Evolutionary conservation across 306 rosid species (phyloP).

Genomic region (Cucurbita maxima): DNA sequence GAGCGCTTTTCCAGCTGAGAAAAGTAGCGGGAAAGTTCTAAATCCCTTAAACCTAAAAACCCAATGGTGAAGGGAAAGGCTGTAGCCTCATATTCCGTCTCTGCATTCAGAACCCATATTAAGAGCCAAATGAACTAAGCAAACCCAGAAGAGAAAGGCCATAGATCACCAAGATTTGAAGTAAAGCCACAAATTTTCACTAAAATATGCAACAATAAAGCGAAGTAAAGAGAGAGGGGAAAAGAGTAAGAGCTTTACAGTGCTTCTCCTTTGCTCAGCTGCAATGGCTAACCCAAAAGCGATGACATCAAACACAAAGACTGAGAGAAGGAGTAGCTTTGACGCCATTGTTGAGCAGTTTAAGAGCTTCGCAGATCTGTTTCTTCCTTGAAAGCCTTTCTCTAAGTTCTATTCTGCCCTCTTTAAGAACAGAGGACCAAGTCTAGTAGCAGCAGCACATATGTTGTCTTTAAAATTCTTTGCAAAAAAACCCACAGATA

Average conservation of each 20-base stretch:
- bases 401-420: background rate
- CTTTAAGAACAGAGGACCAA: background rate
- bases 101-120: background rate
- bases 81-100: background rate
- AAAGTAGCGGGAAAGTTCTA: background rate
- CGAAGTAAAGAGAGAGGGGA: background rate
- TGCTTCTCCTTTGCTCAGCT: conserved; percentile 10
- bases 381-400: background rate
- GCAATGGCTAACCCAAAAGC: conserved; percentile 10
- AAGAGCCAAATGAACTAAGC: background rate
- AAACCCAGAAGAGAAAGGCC: background rate
- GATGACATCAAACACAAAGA: conserved; percentile 4
- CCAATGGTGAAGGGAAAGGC: background rate
- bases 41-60: background rate
- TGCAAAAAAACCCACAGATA: background rate
- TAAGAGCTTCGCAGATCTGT: background rate
- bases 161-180: background rate
- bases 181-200: background rate
- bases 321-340: background rate
- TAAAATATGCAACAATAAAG: background rate
- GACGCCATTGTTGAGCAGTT: conserved; percentile 3
- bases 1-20: background rate
- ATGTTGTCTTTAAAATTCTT: background rate
- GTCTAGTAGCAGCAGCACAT: background rate
- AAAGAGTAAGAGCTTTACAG: background rate